Conservation (phyloP, 352 stramenopile species). For the Elongisporangium prolatum region DNA sequence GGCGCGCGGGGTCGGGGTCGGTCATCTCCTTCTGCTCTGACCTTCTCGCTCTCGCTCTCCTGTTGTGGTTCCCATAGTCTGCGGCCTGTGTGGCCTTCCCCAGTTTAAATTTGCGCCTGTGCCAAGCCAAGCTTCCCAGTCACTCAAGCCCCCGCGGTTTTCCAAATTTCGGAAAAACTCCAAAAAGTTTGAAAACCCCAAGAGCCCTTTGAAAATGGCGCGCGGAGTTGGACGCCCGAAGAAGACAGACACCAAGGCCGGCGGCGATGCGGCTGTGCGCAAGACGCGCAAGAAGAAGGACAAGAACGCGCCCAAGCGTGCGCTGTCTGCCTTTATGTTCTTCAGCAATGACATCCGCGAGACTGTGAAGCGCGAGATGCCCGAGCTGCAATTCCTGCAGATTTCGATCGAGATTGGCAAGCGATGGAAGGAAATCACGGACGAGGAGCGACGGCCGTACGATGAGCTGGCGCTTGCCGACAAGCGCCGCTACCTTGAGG, state of each 20-base stretch:
- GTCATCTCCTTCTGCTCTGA: constrained; percentile 1
- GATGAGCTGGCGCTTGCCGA: constrained; percentile 79
- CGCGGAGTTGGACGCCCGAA: constrained; percentile 63
- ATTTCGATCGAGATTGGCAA: constrained; percentile 85
- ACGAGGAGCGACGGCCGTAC: constrained; percentile 73
- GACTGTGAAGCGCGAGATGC: constrained; percentile 86
- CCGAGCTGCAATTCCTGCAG: constrained; percentile 76
- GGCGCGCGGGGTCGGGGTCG: not conserved
- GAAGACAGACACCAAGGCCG: constrained; percentile 44
- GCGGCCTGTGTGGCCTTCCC: constrained; percentile 20
- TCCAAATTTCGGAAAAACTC: constrained; percentile 29
- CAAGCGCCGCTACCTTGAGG: constrained; percentile 84
- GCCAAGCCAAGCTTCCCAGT: constrained; percentile 37
- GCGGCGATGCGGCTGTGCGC: constrained; percentile 43
- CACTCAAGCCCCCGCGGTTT: constrained; percentile 5
- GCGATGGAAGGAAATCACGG: constrained; percentile 73
- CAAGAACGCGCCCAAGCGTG: constrained; percentile 88
- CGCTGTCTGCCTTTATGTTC: constrained; percentile 90
- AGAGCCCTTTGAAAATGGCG: constrained; percentile 38
- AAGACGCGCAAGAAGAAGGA: constrained; percentile 90
- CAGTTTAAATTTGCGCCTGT: constrained; percentile 62
- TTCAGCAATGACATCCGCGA: constrained; percentile 89
- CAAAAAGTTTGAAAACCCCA: constrained; percentile 21
- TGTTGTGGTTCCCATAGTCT: constrained; percentile 18
- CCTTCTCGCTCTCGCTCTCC: not conserved